phyloP scores from a whole-genome alignment of 768 basidiomycete species.

The Cyathus striatus region DNA sequence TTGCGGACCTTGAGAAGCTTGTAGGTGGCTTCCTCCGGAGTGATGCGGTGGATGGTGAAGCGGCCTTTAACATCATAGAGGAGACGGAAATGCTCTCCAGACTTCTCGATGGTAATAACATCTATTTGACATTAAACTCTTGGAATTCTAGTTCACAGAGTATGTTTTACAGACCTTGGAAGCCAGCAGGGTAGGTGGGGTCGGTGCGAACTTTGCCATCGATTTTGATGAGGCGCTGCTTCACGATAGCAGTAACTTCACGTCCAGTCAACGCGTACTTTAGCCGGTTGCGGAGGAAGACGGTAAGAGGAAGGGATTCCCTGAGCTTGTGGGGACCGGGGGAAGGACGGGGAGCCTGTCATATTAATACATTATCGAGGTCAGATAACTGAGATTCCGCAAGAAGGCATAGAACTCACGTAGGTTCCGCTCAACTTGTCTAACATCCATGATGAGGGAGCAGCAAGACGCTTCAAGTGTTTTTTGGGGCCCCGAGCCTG shows the following conservation, averaged over 20 bases:
- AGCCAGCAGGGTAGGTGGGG: slow-evolving; percentile 93
- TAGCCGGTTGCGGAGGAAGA: slow-evolving; percentile 98
- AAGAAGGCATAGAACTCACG: slow-evolving; percentile 36
- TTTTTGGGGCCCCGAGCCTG: slow-evolving; percentile 98
- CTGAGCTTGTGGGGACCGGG: slow-evolving; percentile 99
- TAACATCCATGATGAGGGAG: slow-evolving; percentile 99
- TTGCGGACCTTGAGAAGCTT: slow-evolving; percentile 94
- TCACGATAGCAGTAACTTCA: slow-evolving; percentile 93
- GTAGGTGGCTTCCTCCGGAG: slow-evolving; percentile 93
- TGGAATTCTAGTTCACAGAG: slow-evolving; percentile 1
- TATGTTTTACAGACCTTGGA: slow-evolving; percentile 69
- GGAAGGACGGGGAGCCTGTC: slow-evolving; percentile 89
- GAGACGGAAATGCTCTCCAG: slow-evolving; percentile 98
- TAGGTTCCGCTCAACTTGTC: slow-evolving; percentile 97
- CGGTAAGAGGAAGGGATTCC: slow-evolving; percentile 93
- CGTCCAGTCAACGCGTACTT: slow-evolving; percentile 98
- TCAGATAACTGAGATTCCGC: slow-evolving; percentile 1
- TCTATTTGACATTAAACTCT: slow-evolving; percentile 46
- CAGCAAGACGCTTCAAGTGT: slow-evolving; percentile 95
- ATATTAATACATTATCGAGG: slow-evolving; percentile 9
- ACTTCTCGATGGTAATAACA: slow-evolving; percentile 96
- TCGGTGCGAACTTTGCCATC: slow-evolving; percentile 99
- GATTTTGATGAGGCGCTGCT: slow-evolving; percentile 96
- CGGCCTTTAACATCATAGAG: slow-evolving; percentile 99
- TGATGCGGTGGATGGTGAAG: slow-evolving; percentile 99